A percentile compares a stretch with the other conserved stretches of the same genome.
Conservation (phyloP, 192 early-diverging fungal species). For the Coemansia sp. region DNA sequence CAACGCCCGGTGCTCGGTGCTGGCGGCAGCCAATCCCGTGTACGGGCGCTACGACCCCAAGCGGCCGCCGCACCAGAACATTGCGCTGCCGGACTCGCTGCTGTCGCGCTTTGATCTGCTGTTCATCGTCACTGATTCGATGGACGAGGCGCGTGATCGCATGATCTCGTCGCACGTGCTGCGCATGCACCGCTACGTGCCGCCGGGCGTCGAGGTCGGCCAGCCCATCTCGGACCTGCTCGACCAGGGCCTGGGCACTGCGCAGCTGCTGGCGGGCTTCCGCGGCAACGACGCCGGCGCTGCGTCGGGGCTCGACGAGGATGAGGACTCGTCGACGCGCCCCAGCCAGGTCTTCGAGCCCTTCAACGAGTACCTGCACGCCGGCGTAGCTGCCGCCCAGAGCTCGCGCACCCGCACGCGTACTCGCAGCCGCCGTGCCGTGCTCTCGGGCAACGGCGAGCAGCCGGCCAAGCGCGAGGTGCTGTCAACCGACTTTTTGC, state of each 20-base stretch:
- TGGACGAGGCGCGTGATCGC: conserved; percentile 83
- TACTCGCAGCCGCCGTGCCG: conserved; percentile 29
- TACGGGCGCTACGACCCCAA: conserved; percentile 87
- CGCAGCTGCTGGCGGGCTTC: conserved; percentile 31
- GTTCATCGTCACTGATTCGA: conserved; percentile 93
- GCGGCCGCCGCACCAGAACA: conserved; percentile 90
- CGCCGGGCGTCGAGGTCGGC: conserved; percentile 83
- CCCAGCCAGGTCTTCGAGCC: conserved; percentile 81
- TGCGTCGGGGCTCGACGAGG: conserved; percentile 50
- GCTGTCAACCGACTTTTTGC: conserved; percentile 84
- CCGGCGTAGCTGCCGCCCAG: conserved; percentile 60
- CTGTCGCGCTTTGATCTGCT: conserved; percentile 97
- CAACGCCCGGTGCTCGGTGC: conserved; percentile 94
- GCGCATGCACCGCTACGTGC: conserved; percentile 91
- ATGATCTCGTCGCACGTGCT: conserved; percentile 90
- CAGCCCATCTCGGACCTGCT: conserved; percentile 50
- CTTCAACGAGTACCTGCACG: conserved; percentile 81
- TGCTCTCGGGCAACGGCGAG: conserved; percentile 20
- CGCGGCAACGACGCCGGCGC: conserved; percentile 39
- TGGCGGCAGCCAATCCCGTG: conserved; percentile 97
- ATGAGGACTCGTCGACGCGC: conserved; percentile 56
- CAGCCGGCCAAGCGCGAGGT: conserved; percentile 58
- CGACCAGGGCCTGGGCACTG: conserved; percentile 41
- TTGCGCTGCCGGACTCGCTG: conserved; percentile 92
- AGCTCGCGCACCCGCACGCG: conserved; percentile 18